These are phyloP conservation scores for Lagerstroemia speciosa DNA, from an alignment of 345 rosid species.

Conservation along the genomic window DNA sequence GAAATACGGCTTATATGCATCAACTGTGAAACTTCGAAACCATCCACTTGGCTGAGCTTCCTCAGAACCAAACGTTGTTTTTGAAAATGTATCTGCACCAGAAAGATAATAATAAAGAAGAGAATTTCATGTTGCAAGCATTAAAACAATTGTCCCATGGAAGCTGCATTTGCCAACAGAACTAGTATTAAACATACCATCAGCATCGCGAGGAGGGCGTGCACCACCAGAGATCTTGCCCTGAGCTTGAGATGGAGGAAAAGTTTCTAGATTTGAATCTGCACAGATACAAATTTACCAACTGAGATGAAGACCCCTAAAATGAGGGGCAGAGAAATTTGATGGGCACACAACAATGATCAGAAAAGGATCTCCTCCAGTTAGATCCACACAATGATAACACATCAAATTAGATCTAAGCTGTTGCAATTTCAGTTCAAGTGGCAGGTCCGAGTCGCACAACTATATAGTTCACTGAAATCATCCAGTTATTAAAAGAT, in stretches of 20 bases:
- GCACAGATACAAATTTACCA: constrained; percentile 18
- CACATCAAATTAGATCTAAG: background rate
- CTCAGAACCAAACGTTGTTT: constrained; percentile 51
- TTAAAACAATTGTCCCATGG: background rate
- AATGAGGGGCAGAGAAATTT: background rate
- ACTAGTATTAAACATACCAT: constrained; percentile 34
- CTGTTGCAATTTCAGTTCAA: background rate
- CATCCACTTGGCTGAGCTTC: constrained; percentile 79
- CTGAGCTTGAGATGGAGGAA: constrained; percentile 67
- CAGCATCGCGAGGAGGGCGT: constrained; percentile 84
- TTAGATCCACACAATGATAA: background rate
- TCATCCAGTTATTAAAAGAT: background rate
- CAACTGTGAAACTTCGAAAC: constrained; percentile 59
- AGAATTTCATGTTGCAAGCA: background rate
- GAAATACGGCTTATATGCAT: constrained; percentile 86
- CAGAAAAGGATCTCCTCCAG: background rate
- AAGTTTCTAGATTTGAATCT: constrained; percentile 76
- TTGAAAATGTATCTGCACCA: constrained; percentile 78
- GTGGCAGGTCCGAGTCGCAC: background rate
- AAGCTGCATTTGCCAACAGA: background rate
- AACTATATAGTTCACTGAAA: background rate
- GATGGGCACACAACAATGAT: too few species aligned
- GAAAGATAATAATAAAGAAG: background rate
- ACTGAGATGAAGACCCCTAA: background rate
- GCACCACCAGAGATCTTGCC: constrained; percentile 82